phyloP scores from a whole-genome alignment of 2,329 filamentous ascomycete genomes.

The Hymenoscyphus linearis region DNA sequence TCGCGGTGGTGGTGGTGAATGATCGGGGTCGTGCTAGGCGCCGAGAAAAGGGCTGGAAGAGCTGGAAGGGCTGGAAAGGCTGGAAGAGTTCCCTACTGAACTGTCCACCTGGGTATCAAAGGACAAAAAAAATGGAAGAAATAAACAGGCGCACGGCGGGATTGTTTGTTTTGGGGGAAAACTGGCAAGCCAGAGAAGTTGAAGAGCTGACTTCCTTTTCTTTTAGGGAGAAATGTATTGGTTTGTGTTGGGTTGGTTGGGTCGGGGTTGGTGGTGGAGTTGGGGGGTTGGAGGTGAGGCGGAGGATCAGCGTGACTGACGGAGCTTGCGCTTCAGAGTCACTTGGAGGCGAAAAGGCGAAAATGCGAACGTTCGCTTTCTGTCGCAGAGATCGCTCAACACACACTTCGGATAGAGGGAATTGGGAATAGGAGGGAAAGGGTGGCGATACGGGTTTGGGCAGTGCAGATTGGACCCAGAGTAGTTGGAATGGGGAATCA shows the following conservation, averaged over 20 bases:
- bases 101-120: conserved; percentile 22
- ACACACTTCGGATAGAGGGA: no score
- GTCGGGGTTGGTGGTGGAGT: conserved; percentile 1
- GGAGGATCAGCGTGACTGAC: neutral
- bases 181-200: conserved; percentile 5
- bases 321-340: conserved; percentile 6
- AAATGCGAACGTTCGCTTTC: conserved; percentile 14
- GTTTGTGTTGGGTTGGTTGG: no score
- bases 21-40: conserved; percentile 7
- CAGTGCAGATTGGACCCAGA: neutral
- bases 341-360: conserved; percentile 4
- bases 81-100: conserved; percentile 5
- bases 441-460: neutral
- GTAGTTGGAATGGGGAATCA: no score
- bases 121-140: conserved; percentile 20
- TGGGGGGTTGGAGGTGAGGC: neutral
- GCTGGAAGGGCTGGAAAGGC: neutral
- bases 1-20: conserved; percentile 18
- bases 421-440: neutral
- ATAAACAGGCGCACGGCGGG: conserved; percentile 8
- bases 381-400: conserved; percentile 16
- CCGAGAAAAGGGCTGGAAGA: conserved; percentile 14
- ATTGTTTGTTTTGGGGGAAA: conserved; percentile 8
- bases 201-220: conserved; percentile 11
- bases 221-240: conserved; percentile 18